Base-by-base conservation (phyloP, 108 stramenopile genomes). In the Cyclotella cryptica region DNA sequence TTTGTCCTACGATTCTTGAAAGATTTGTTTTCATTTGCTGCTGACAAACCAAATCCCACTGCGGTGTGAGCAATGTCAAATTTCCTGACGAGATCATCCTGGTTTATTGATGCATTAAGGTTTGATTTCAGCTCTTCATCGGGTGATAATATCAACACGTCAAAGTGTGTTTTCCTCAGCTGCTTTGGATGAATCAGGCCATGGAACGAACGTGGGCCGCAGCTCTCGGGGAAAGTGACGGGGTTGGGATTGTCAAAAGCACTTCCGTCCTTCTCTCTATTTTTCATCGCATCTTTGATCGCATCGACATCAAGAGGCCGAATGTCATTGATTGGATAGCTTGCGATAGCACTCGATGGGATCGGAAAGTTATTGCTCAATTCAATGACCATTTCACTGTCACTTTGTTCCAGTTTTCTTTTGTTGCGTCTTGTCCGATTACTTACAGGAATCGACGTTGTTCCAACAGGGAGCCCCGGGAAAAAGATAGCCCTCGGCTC, bases 401-500 rank as follows among this genome's bases (percentile, higher is more conserved):
- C 44, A 40, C 51, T 57, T 42, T 24, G 49, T 45, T 42, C 30
- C 21, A 14, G 28, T 27, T 55, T 46, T 26, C 29, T 55, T 21
- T 40, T 45, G 41, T 45, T 22, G 21, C 12, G 3, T 41, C 21
- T 19, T 26, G 9, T 1, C 28, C 39, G 7, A 13, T 60, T 21
- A 28, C 84, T 85, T 26, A 87, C 65, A 17, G 79, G 81, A 28
- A 92, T 72, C 0, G 79, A 72, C 21, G 54, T 70, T 40, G 77
- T 65, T 24, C 90, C 90, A 30, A 87, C 75, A 41, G 90, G 88
- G 43, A 89, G 69, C 26, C 81, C 87, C 8, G 66, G 27, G 35
- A 72, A 79, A 30, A 59, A 51, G n/a, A 28, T 28, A 13, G 74
- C 73, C 72, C 18, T 55, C n/a, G 68, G 22, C 55, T 74, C 68